Conservation (phyloP, 2,329 filamentous ascomycete genomes). For the Zymoseptoria brevis region DNA sequence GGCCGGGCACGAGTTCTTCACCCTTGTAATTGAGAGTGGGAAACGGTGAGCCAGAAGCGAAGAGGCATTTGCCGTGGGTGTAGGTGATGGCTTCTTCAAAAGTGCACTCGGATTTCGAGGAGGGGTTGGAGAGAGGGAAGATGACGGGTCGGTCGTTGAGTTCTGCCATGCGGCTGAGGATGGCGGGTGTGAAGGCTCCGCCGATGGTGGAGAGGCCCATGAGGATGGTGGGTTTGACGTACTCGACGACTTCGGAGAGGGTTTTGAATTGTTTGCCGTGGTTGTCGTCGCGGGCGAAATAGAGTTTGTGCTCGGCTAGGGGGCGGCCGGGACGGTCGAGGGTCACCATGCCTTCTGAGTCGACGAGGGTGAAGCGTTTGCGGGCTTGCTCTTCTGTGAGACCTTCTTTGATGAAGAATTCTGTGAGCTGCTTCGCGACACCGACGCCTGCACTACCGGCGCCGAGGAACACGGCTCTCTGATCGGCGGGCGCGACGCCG, state of each 20-base stretch:
- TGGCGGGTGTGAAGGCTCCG: slow-evolving; percentile 83
- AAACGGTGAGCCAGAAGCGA: slow-evolving; percentile 94
- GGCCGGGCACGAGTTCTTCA: slow-evolving; percentile 42
- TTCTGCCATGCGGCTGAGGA: slow-evolving; percentile 56
- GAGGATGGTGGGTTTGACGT: slow-evolving; percentile 88
- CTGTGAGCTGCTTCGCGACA: slow-evolving; percentile 94
- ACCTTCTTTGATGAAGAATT: slow-evolving; percentile 91
- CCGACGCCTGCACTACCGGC: slow-evolving; percentile 93
- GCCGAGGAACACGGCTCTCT: slow-evolving; percentile 91
- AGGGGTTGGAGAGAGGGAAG: slow-evolving; percentile 93
- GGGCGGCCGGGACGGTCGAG: slow-evolving; percentile 78
- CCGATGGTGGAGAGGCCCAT: slow-evolving; percentile 92
- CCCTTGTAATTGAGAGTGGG: slow-evolving; percentile 48
- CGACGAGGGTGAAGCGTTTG: slow-evolving; percentile 93
- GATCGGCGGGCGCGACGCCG: slow-evolving; percentile 76
- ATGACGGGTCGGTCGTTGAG: slow-evolving; percentile 62
- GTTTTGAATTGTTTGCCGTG: slow-evolving; percentile 61
- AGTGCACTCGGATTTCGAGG: slow-evolving; percentile 94
- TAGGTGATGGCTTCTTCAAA: slow-evolving; percentile 87
- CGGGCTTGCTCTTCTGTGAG: slow-evolving; percentile 79
- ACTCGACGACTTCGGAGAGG: slow-evolving; percentile 84
- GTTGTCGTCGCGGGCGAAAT: slow-evolving; percentile 60
- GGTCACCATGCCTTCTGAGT: slow-evolving; percentile 84
- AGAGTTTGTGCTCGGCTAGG: slow-evolving; percentile 74
- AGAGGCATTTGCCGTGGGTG: slow-evolving; percentile 86